Conservation (phyloP, 2,329 filamentous ascomycete species). For the Ceratocystis cubensis region DNA sequence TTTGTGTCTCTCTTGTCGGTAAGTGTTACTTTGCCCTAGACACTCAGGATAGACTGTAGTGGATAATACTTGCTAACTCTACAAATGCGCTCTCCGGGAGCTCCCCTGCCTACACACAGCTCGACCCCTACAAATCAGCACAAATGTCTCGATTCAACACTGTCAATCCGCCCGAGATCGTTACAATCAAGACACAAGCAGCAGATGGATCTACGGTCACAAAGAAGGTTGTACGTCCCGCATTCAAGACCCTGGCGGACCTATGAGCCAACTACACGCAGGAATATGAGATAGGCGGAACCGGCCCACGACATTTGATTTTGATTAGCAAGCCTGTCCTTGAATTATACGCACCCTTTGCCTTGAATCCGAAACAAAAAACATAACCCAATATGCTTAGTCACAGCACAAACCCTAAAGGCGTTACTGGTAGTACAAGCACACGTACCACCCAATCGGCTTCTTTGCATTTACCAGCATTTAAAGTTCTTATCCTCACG, state of each 20-base stretch:
- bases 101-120: slow-evolving; percentile 28
- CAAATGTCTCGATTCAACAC: slow-evolving; percentile 48
- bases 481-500: slow-evolving; percentile 17
- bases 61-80: background rate
- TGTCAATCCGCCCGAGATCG: slow-evolving; percentile 29
- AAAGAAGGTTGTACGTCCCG: slow-evolving; percentile 28
- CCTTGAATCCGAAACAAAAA: background rate
- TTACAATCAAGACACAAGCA: slow-evolving; percentile 21
- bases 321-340: slow-evolving; percentile 10
- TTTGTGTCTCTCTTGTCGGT: slow-evolving; percentile 49
- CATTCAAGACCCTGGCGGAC: slow-evolving; percentile 44
- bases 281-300: background rate
- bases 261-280: slow-evolving; percentile 29
- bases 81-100: background rate
- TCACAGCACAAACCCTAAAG: background rate
- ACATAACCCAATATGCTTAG: background rate
- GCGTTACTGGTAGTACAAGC: background rate
- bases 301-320: background rate
- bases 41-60: background rate
- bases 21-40: slow-evolving; percentile 26
- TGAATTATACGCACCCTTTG: background rate
- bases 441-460: slow-evolving; percentile 2
- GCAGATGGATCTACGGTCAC: slow-evolving; percentile 22
- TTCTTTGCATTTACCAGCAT: background rate
- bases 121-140: slow-evolving; percentile 50